These are phyloP conservation scores for Teunomyces barrocoloradensis DNA, from an alignment of 805 yeast genomes.

Conservation along the genomic window DNA sequence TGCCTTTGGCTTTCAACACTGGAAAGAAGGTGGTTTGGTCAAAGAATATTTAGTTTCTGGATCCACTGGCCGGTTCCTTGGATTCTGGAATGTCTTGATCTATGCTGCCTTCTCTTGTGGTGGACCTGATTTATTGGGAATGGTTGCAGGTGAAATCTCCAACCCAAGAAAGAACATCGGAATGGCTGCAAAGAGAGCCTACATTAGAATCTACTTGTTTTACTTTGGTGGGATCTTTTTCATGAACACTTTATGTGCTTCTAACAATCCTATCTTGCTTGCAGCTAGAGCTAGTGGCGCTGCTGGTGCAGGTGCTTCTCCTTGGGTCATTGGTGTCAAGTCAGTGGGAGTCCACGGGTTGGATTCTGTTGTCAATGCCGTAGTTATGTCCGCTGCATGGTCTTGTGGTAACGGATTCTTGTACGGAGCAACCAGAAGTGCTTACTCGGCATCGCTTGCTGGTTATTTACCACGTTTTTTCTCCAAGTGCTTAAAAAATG, in stretches of 20 bases:
- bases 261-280: conserved; percentile 29
- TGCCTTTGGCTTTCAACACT: conserved; percentile 35
- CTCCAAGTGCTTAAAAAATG: conserved; percentile 57
- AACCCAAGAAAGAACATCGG: conserved; percentile 38
- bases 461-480: conserved; percentile 79
- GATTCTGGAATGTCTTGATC: conserved; percentile 60
- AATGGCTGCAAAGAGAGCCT: conserved; percentile 33
- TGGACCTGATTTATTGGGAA: conserved; percentile 39
- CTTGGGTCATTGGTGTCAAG: conserved; percentile 38
- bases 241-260: conserved; percentile 34
- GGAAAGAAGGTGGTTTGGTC: conserved; percentile 34
- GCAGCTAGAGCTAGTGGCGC: conserved; percentile 20
- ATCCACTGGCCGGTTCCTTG: conserved; percentile 59
- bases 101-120: conserved; percentile 67
- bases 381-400: conserved; percentile 34
- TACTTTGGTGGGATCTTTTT: conserved; percentile 39
- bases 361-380: conserved; percentile 34
- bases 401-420: conserved; percentile 37
- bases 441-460: conserved; percentile 69
- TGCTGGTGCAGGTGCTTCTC: conserved; percentile 40
- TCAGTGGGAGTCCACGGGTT: conserved; percentile 33
- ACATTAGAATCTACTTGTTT: conserved; percentile 32
- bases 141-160: conserved; percentile 42
- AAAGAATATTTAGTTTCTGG: conserved; percentile 38
- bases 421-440: conserved; percentile 35